Base-by-base conservation (phyloP, 257 asterid genomes). In the Nicotiana knightiana region DNA sequence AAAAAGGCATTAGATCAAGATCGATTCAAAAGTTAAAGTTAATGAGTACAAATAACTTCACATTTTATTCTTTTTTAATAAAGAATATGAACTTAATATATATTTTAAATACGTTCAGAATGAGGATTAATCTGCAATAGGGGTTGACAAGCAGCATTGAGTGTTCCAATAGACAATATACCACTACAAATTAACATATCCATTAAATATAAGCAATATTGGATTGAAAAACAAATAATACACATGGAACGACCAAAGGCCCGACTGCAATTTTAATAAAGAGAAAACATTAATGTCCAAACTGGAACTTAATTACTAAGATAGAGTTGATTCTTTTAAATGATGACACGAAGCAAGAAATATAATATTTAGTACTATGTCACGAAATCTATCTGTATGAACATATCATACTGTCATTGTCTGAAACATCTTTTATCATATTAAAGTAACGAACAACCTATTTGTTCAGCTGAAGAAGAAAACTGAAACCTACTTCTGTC, bases 401-500 rank as follows among this genome's bases (percentile, higher is more conserved):
- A 46, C 43, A 26, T 73, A 73, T 46, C 46, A 5, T 46, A 71
- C 9, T 39, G 59, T 71, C 59, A 43, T 71, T 71, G 53, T 71
- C 78, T 13, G 3, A 55, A 71, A 43, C 37, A 71, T 21, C 48
- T 43, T 48, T 46, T 73, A 73, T 73, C 4, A 15, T 73, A 73
- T 48, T 48, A 48, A 73, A 48, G 63, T 73, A 73, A 73, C 62
- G 79, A 51, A 73, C 79, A 73, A 73, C 63, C 43, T 15, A 73
- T 51, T 26, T 51, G 63, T 51, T 48, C 43, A 51, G 21, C 43
- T 26, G 62, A 73, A 73, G 63, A 73, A 73, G 79, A 73, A 73
- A 73, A 73, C 43, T 26, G 79, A 51, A 48, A 73, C 79, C 79
- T 73, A 73, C 43, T 24, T 48, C 43, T 73, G 62, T 73, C 79